Percentiles rank a stretch among this genome's conserved stretches.
Evolutionary conservation across 164 flowering plant species (phyloP).

Genomic region (Magnolia sinica): DNA sequence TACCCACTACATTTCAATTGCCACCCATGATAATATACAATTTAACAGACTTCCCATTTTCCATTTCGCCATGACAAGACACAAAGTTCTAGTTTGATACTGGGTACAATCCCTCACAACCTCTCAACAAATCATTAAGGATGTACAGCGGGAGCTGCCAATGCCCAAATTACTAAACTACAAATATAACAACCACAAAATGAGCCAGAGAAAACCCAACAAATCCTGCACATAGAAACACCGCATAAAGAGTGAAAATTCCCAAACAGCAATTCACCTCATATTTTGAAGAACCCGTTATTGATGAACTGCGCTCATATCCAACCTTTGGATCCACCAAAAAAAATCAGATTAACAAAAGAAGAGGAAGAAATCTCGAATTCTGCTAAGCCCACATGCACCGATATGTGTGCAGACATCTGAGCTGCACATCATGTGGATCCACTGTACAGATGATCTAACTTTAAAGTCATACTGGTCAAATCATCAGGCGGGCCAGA

Average conservation of each 20-base stretch:
- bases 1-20: too few species aligned
- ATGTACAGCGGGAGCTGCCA: background rate
- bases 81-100: too few species aligned
- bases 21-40: too few species aligned
- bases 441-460: background rate
- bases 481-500: background rate
- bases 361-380: background rate
- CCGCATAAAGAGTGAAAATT: background rate
- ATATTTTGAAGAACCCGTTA: background rate
- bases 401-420: background rate
- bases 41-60: background rate
- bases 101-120: background rate
- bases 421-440: background rate
- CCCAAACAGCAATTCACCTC: background rate
- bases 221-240: background rate
- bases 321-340: background rate
- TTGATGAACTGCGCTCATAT: background rate
- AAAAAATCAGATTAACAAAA: background rate
- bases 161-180: background rate
- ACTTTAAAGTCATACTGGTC: background rate
- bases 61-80: background rate
- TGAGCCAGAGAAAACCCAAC: background rate
- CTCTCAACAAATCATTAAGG: background rate
- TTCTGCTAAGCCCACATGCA: background rate
- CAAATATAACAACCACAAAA: background rate